These are phyloP conservation scores for Ophiostoma perfectum DNA, from an alignment of 2,329 filamentous ascomycete genomes.

Conservation along the genomic window DNA sequence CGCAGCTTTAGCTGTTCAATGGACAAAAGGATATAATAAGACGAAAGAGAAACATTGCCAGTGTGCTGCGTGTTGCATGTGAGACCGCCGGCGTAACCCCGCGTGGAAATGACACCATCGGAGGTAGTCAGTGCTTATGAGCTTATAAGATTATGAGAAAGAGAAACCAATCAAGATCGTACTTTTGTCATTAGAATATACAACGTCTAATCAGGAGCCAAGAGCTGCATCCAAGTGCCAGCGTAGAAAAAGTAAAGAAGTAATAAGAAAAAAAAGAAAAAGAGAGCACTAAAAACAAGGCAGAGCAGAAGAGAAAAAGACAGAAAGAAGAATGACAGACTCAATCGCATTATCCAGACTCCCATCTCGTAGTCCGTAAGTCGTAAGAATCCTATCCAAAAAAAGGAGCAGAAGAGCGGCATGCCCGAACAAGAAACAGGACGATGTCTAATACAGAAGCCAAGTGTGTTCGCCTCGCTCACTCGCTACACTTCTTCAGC, in stretches of 20 bases:
- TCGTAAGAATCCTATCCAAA: background rate
- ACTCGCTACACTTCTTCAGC: constrained; percentile 41
- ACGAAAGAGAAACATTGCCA: too few species aligned
- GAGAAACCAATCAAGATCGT: background rate
- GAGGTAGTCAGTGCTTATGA: too few species aligned
- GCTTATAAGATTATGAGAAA: too few species aligned
- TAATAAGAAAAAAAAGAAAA: background rate
- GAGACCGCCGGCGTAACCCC: too few species aligned
- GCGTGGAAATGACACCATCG: too few species aligned
- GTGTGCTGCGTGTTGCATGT: too few species aligned
- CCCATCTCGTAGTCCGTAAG: background rate
- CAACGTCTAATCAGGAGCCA: background rate
- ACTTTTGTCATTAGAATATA: constrained; percentile 3
- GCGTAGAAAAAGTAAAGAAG: background rate
- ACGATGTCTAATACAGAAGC: too few species aligned
- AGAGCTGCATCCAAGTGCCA: background rate
- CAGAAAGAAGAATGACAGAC: background rate
- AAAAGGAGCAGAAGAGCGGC: background rate
- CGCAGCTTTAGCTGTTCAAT: too few species aligned
- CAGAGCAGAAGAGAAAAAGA: background rate
- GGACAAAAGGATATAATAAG: too few species aligned
- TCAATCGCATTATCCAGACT: background rate
- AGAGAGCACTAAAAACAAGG: background rate
- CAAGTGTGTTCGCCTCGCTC: background rate
- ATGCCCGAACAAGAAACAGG: background rate